phyloP scores from a whole-genome alignment of 768 basidiomycete genomes.

The Udeniomyces megalosporus region DNA sequence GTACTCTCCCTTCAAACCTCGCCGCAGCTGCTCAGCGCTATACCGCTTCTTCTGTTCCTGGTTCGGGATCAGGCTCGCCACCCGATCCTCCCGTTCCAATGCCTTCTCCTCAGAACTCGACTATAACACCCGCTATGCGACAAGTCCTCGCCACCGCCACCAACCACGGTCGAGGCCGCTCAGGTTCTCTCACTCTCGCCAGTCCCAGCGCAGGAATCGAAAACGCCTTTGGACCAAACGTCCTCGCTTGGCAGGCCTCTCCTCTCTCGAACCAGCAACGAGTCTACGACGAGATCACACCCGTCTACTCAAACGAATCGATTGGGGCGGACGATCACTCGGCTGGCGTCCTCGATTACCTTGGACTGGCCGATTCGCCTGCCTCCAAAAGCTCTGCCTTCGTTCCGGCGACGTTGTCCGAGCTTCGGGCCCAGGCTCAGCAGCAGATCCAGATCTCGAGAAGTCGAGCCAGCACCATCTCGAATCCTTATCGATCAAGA shows the following conservation, averaged over 20 bases:
- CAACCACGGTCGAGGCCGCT: constrained; percentile 55
- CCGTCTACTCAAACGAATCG: constrained; percentile 19
- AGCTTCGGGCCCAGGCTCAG: constrained; percentile 75
- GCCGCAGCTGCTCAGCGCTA: constrained; percentile 71
- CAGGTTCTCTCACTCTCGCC: constrained; percentile 79
- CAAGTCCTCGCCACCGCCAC: constrained; percentile 19
- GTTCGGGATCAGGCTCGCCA: constrained; percentile 30
- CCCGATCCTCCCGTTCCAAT: constrained; percentile 23
- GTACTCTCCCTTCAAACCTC: constrained; percentile 86
- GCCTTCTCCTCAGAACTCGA: constrained; percentile 15
- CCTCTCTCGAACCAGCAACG: constrained; percentile 18
- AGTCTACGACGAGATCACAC: constrained; percentile 2
- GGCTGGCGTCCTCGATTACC: constrained; percentile 88
- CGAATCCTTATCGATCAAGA: constrained; percentile 59
- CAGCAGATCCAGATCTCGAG: constrained; percentile 56
- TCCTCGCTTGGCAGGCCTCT: constrained; percentile 74
- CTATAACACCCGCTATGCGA: constrained; percentile 18
- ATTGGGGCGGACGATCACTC: constrained; percentile 62
- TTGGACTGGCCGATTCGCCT: constrained; percentile 63
- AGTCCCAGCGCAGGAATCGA: constrained; percentile 43
- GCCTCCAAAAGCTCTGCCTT: not conserved
- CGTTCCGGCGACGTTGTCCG: constrained; percentile 63
- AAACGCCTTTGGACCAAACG: constrained; percentile 70
- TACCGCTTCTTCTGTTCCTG: constrained; percentile 47
- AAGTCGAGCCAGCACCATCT: constrained; percentile 77